Evolutionary conservation across 2,329 filamentous ascomycete genomes (phyloP).

Genomic region (Ophiostoma sp.): DNA sequence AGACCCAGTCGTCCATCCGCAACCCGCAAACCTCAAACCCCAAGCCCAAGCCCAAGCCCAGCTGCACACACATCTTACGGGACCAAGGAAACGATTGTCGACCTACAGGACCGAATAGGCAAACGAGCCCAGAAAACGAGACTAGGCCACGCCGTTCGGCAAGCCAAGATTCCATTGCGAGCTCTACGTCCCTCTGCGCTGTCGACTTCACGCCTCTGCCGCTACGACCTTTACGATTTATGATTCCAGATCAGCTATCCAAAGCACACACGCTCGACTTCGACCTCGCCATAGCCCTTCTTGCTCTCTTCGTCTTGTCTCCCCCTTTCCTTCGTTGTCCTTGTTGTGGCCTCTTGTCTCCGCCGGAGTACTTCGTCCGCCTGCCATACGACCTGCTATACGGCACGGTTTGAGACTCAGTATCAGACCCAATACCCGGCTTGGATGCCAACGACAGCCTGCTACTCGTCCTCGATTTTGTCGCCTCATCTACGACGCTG

Average conservation of each 20-base stretch:
- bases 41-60: background rate
- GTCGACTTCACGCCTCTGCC: too few relatives aligned
- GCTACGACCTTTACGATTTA: too few relatives aligned
- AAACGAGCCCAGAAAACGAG: too few relatives aligned
- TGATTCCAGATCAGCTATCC: too few relatives aligned
- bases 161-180: too few relatives aligned
- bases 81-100: too few relatives aligned
- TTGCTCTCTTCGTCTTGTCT: background rate
- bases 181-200: too few relatives aligned
- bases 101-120: too few relatives aligned
- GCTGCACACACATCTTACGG: background rate
- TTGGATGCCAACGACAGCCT: background rate
- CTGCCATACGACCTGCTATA: background rate
- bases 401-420: background rate
- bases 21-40: background rate
- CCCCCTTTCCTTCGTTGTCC: background rate
- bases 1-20: too few relatives aligned
- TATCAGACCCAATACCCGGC: background rate
- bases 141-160: too few relatives aligned
- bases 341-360: background rate
- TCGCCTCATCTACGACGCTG: background rate
- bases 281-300: too few relatives aligned
- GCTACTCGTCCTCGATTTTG: background rate
- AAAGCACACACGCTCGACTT: too few relatives aligned
- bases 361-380: conserved; percentile 2